Base-by-base conservation (phyloP, 306 rosid species). In the Castanea mollissima region DNA sequence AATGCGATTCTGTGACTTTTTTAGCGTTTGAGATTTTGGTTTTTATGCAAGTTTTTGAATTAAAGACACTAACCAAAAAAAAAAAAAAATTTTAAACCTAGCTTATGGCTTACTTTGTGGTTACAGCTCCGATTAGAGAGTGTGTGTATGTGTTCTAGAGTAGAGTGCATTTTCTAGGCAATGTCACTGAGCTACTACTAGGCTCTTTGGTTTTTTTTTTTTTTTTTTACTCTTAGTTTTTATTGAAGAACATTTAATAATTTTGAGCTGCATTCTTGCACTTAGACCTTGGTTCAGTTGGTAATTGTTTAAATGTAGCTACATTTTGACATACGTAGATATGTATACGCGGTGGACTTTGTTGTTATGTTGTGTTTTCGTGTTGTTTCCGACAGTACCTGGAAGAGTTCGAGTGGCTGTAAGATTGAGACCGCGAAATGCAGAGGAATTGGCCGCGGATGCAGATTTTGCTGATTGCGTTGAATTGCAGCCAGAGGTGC, bases 321-420 rank as follows among this genome's bases (percentile, higher is more conserved):
- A 1, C 21, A 57, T 38, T 57, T 38, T 57, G 38, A 16, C 16
- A 49, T 49, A 49, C 54, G 0, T 49, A 29, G 62, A 41, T 31
- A 51, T 79, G 18, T 20, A 2, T 20, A 38, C 44, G 0, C 2
- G 46, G 0, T 38, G 46, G 23, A 29, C 9, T 62, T 75, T n/a
- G 31, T 38, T 35, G 19, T 25, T 67, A 44, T 74, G 62, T 19
- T 35, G 15, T n/a, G 65, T 57, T 55, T 62, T 79, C 46, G 27
- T 85, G 41, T 41, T 71, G 74, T 6, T 74, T 73, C 3, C 77
- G 76, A 74, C 69, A 92, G 99, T 94, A 20, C 95, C 91, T 41
- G 98, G 95, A 78, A 86, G 99, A 90, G 99, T 94, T 78, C 93
- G 99, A 79, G 99, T 94, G 83, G 94, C 97, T 32, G 97, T 92